These are phyloP conservation scores for Hanseniaspora nectarophila DNA, from an alignment of 805 yeast species.

Conservation along the genomic window DNA sequence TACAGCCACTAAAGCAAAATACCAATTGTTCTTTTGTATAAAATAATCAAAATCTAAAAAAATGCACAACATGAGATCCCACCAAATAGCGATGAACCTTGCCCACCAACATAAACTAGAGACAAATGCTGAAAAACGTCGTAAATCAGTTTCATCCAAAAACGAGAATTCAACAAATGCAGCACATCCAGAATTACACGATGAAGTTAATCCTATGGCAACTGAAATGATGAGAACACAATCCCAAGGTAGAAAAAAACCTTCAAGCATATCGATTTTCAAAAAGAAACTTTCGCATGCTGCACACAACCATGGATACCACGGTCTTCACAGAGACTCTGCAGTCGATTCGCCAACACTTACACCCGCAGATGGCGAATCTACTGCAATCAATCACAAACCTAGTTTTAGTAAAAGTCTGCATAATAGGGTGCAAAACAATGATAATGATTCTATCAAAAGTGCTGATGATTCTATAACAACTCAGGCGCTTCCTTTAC, in stretches of 20 bases:
- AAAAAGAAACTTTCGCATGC: conserved; percentile 8
- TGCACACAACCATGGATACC: not conserved
- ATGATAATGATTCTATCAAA: not conserved
- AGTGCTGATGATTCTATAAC: not conserved
- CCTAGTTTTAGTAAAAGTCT: not conserved
- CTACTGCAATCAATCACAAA: not conserved
- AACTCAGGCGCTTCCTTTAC: not conserved
- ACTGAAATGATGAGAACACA: not conserved
- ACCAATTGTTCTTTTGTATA: no score
- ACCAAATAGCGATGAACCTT: not conserved
- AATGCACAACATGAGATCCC: no score
- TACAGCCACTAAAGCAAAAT: no score
- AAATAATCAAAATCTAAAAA: no score
- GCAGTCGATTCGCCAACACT: not conserved
- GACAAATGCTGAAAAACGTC: not conserved
- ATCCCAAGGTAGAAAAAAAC: not conserved
- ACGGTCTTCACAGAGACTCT: not conserved
- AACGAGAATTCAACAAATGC: no score
- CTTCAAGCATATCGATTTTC: conserved; percentile 6
- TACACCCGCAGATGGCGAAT: not conserved
- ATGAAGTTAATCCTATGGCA: not conserved
- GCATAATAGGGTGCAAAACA: not conserved
- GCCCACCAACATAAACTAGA: not conserved
- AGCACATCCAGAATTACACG: not conserved
- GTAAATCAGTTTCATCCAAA: conserved; percentile 2